Conservation (phyloP, 2,329 filamentous ascomycete species). For the Lecanoromycetidae sp. region DNA sequence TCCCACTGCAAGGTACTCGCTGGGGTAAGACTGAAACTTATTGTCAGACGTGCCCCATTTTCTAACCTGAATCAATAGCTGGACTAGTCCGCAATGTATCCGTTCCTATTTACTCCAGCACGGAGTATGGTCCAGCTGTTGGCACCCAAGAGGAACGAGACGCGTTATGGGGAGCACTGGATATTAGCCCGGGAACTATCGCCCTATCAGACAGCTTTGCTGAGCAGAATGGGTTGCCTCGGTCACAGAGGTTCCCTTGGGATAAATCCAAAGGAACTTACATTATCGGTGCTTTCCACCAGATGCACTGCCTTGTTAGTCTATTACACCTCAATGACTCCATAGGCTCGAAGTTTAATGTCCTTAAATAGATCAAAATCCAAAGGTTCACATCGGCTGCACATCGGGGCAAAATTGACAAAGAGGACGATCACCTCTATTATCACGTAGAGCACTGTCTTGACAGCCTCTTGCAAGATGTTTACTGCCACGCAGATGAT, state of each 20-base stretch:
- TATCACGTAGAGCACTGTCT: conserved; percentile 22
- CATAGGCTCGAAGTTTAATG: not conserved
- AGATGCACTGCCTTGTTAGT: conserved; percentile 8
- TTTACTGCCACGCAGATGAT: conserved; percentile 25
- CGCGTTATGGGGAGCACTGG: not conserved
- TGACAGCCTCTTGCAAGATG: conserved; percentile 21
- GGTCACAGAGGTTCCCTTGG: conserved; percentile 3
- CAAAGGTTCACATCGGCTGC: not conserved
- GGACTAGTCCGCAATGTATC: not conserved
- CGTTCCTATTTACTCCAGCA: not conserved
- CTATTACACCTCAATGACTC: not conserved
- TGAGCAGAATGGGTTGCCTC: not conserved
- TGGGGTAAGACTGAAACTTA: not conserved
- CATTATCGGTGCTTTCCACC: conserved; percentile 6
- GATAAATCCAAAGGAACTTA: conserved; percentile 2
- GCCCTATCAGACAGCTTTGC: not conserved
- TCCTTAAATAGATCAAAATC: not conserved
- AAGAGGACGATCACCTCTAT: not conserved
- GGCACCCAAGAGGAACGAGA: not conserved
- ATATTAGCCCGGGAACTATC: not conserved
- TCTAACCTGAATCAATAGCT: not conserved
- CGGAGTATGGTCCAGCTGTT: not conserved
- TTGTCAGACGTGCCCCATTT: not conserved
- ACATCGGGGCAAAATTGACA: not conserved
- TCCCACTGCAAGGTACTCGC: not conserved